Percentiles rank a stretch among this genome's conserved stretches.
phyloP scores from a whole-genome alignment of 805 yeast species.

The Yamadazyma endophytica region DNA sequence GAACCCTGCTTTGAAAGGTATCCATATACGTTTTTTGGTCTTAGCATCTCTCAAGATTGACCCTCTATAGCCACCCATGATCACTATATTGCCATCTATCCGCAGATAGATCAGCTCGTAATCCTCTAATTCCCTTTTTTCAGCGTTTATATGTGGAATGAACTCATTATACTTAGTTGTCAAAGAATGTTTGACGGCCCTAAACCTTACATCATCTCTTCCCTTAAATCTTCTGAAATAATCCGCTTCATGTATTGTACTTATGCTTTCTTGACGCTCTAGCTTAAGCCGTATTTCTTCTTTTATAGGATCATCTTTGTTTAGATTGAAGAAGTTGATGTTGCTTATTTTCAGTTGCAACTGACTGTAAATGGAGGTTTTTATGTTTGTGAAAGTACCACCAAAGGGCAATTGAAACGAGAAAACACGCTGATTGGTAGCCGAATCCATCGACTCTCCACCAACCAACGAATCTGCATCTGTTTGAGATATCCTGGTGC shows the following conservation, averaged over 20 bases:
- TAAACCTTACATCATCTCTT: slow-evolving; percentile 60
- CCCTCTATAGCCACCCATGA: slow-evolving; percentile 89
- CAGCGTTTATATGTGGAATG: slow-evolving; percentile 21
- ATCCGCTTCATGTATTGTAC: slow-evolving; percentile 60
- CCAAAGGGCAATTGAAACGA: slow-evolving; percentile 61
- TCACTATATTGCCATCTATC: slow-evolving; percentile 72
- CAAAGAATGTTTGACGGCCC: slow-evolving; percentile 66
- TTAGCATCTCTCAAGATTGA: slow-evolving; percentile 63
- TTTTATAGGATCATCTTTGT: slow-evolving; percentile 10
- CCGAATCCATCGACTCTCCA: slow-evolving; percentile 34
- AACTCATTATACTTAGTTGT: slow-evolving; percentile 44
- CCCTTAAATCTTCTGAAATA: slow-evolving; percentile 52
- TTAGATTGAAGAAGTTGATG: slow-evolving; percentile 4
- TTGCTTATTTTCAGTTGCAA: slow-evolving; percentile 1
- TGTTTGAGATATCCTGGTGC: slow-evolving; percentile 5
- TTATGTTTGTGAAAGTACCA: slow-evolving; percentile 25
- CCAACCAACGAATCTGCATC: slow-evolving; percentile 51
- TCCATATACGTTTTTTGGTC: slow-evolving; percentile 73
- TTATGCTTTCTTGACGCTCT: slow-evolving; percentile 52
- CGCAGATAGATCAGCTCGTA: slow-evolving; percentile 49
- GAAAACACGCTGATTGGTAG: slow-evolving; percentile 41
- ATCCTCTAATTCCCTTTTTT: slow-evolving; percentile 17
- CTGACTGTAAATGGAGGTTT: slow-evolving; percentile 7
- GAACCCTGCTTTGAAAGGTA: slow-evolving; percentile 82
- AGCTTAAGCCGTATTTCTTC: slow-evolving; percentile 37